Evolutionary conservation across 768 basidiomycete species (phyloP).

Genomic region (Lentinula lateritia): DNA sequence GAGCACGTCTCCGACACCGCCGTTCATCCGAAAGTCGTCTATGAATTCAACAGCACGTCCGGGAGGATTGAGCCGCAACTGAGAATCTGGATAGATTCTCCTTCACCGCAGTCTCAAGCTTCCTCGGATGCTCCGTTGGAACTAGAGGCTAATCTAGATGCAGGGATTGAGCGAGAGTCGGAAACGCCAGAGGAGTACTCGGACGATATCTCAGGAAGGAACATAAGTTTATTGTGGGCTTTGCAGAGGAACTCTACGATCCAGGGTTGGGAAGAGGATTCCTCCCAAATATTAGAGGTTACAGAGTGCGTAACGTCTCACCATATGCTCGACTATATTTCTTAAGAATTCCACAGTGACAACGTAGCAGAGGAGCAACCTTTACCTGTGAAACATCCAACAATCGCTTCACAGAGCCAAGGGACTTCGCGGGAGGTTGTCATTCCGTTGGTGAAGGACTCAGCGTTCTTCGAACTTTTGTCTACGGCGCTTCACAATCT

Average conservation of each 20-base stretch:
- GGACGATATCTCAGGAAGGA: background rate
- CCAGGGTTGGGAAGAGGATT: constrained; percentile 1
- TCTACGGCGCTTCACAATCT: constrained; percentile 52
- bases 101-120: constrained; percentile 11
- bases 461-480: constrained; percentile 75
- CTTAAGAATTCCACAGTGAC: background rate
- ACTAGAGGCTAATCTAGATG: constrained; percentile 12
- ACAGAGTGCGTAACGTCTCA: background rate
- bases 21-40: constrained; percentile 32
- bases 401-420: background rate
- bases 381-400: background rate
- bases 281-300: background rate
- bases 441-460: constrained; percentile 76
- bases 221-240: constrained; percentile 5
- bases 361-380: background rate
- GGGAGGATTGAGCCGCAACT: constrained; percentile 53
- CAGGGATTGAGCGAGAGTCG: constrained; percentile 6
- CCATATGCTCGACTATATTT: background rate
- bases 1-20: background rate
- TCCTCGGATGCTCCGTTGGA: constrained; percentile 9
- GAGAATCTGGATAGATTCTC: constrained; percentile 39
- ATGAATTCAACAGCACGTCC: constrained; percentile 48
- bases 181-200: constrained; percentile 4
- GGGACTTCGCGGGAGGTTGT: constrained; percentile 44
- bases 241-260: constrained; percentile 3